Conservation (phyloP, 2,329 filamentous ascomycete genomes). For the Neofusicoccum kwambonambiense region DNA sequence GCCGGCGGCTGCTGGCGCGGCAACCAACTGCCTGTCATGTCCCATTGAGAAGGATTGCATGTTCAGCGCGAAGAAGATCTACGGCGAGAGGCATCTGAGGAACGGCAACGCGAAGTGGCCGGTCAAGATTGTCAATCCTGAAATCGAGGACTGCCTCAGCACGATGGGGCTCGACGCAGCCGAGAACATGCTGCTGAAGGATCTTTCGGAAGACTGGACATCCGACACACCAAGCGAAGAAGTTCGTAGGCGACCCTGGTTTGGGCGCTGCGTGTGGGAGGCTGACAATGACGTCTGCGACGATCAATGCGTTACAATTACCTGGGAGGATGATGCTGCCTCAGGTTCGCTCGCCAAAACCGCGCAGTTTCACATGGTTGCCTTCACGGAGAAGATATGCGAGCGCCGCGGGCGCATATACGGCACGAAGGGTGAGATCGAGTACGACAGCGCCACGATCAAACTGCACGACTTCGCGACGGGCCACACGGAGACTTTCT, state of each 20-base stretch:
- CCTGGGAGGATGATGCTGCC: conserved; percentile 70
- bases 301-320: conserved; percentile 84
- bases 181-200: conserved; percentile 48
- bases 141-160: conserved; percentile 75
- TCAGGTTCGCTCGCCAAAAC: conserved; percentile 67
- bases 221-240: conserved; percentile 52
- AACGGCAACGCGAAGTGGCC: conserved; percentile 75
- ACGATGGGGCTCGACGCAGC: conserved; percentile 50
- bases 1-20: conserved; percentile 67
- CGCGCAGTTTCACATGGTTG: conserved; percentile 90
- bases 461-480: conserved; percentile 70
- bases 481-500: conserved; percentile 54
- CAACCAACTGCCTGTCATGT: conserved; percentile 87
- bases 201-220: conserved; percentile 56
- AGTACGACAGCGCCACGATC: conserved; percentile 78
- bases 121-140: conserved; percentile 82
- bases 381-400: conserved; percentile 83
- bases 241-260: conserved; percentile 63
- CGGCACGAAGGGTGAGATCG: conserved; percentile 80
- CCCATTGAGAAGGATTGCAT: conserved; percentile 71
- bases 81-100: conserved; percentile 67
- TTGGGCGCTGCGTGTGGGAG: conserved; percentile 93
- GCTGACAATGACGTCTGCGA: conserved; percentile 91
- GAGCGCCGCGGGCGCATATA: conserved; percentile 83
- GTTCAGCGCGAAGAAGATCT: conserved; percentile 83